Conservation (phyloP, 2,329 filamentous ascomycete genomes). For the Sporothrix globosa region DNA sequence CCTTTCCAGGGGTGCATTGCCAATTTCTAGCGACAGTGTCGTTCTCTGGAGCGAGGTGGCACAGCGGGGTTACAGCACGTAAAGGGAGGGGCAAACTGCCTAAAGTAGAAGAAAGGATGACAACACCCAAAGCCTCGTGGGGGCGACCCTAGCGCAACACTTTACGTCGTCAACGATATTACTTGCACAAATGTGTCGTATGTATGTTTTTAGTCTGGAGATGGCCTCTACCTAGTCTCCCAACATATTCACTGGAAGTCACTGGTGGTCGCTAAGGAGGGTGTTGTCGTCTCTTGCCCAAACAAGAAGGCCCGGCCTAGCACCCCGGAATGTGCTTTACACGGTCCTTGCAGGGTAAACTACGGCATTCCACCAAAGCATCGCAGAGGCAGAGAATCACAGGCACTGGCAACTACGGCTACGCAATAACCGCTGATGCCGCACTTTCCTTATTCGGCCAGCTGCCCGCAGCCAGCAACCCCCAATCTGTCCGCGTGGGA, state of each 20-base stretch:
- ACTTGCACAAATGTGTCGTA: neutral
- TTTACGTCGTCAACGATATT: neutral
- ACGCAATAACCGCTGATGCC: constrained; percentile 20
- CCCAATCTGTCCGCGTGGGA: constrained; percentile 22
- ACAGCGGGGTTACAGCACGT: constrained; percentile 24
- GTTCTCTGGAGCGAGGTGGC: neutral
- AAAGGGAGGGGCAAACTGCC: constrained; percentile 29
- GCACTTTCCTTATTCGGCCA: constrained; percentile 20
- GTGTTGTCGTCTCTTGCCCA: neutral
- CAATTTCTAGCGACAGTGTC: constrained; percentile 2
- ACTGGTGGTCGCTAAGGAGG: neutral
- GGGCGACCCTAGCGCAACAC: neutral
- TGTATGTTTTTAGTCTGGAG: neutral
- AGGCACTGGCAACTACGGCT: neutral
- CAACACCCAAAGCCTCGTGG: neutral
- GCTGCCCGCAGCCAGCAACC: constrained; percentile 5
- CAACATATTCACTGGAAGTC: neutral
- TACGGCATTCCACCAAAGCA: neutral
- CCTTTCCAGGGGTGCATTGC: neutral
- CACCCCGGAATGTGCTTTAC: neutral
- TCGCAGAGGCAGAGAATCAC: neutral
- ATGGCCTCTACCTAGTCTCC: neutral
- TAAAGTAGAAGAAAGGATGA: neutral
- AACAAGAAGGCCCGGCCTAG: neutral
- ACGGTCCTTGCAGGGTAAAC: neutral